These are phyloP conservation scores for Eucalyptus regnans DNA, from an alignment of 345 rosid genomes.

Conservation along the genomic window DNA sequence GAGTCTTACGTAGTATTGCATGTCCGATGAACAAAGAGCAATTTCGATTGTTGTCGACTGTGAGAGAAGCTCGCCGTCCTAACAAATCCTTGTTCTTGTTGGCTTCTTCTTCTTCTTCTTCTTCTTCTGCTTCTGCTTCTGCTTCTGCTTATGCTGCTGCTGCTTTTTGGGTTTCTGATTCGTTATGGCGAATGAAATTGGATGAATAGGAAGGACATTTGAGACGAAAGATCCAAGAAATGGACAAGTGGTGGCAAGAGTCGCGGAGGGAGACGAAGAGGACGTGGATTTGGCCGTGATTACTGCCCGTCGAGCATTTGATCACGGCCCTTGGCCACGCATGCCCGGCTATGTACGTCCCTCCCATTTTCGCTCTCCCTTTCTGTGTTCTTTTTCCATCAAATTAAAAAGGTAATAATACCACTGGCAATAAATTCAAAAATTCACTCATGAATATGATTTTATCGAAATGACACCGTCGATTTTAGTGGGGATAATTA, in stretches of 20 bases:
- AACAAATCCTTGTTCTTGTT: background rate
- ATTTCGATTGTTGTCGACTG: background rate
- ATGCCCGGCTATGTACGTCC: constrained; percentile 41
- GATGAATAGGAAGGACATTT: constrained; percentile 25
- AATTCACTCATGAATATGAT: background rate
- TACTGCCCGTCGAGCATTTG: constrained; percentile 60
- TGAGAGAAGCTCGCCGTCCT: background rate
- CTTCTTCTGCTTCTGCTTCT: too few species aligned
- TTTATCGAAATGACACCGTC: background rate
- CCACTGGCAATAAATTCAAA: background rate
- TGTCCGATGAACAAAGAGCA: background rate
- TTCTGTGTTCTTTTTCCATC: background rate
- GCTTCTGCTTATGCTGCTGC: background rate
- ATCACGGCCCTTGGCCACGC: constrained; percentile 67
- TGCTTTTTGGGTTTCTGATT: background rate
- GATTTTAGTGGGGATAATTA: background rate
- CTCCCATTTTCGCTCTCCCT: background rate
- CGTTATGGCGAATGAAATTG: background rate
- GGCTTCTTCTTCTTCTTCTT: background rate
- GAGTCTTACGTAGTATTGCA: background rate
- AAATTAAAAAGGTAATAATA: background rate
- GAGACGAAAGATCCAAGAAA: constrained; percentile 54
- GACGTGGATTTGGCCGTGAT: constrained; percentile 54
- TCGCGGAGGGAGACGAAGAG: constrained; percentile 48
- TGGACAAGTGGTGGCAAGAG: constrained; percentile 21